A percentile compares a stretch with the other conserved stretches of the same genome.
Conservation (phyloP, 1,139 yeast species). For the Lizanozyma gosingica region DNA sequence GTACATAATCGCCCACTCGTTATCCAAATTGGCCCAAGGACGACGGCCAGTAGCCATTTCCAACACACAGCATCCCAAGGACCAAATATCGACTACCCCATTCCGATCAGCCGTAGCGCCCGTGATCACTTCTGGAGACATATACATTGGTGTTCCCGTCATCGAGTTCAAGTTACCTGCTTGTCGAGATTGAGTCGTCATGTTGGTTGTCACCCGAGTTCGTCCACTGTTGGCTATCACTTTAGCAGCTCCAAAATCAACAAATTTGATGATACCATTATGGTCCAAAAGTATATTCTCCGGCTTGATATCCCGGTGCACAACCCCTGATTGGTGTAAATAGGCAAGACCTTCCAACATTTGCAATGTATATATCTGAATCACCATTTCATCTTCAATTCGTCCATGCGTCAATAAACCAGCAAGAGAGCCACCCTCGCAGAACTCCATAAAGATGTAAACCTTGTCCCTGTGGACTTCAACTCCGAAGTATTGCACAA, state of each 20-base stretch:
- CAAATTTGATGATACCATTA: conserved; percentile 88
- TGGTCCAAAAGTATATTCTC: conserved; percentile 88
- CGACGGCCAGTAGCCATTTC: conserved; percentile 81
- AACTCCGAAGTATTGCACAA: conserved; percentile 93
- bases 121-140: conserved; percentile 95
- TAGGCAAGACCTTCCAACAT: conserved; percentile 94
- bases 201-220: conserved; percentile 19
- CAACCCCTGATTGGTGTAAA: conserved; percentile 91
- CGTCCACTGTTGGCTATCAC: conserved; percentile 71
- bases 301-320: conserved; percentile 94
- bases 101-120: conserved; percentile 59
- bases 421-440: conserved; percentile 93
- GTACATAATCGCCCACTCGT: conserved; percentile 98
- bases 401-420: conserved; percentile 80
- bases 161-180: conserved; percentile 37
- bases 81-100: conserved; percentile 81
- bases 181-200: conserved; percentile 14
- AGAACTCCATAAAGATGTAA: conserved; percentile 93
- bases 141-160: conserved; percentile 98
- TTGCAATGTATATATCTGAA: conserved; percentile 84
- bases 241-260: conserved; percentile 97
- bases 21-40: conserved; percentile 88
- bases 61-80: conserved; percentile 70
- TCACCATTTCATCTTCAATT: conserved; percentile 90
- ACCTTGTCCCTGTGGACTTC: conserved; percentile 96